Base-by-base conservation (phyloP, 805 yeast genomes). In the Metschnikowia gelsemii region DNA sequence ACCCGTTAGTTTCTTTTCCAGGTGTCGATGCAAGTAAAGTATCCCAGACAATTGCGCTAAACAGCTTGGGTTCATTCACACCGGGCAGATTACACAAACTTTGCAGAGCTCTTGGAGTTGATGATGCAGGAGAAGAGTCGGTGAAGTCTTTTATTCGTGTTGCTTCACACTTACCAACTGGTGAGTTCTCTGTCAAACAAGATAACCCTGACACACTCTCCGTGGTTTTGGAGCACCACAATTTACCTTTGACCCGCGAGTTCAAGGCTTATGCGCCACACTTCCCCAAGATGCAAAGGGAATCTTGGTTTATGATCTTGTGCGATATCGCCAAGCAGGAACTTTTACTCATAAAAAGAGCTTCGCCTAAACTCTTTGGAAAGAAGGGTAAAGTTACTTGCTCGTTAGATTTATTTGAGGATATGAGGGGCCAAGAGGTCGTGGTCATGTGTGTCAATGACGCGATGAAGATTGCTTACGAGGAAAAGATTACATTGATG, bases 241-340 rank as follows among this genome's bases (percentile, higher is more conserved):
- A 76, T 40, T 52, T 47, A 18, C 72, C 79, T 3, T 56, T 66
- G 40, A 77, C 75, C 48, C 65, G 68, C 3, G 89, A 83, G 32
- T 85, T 80, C 67, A 78, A 77, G 49, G 76, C 87, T 38, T 79
- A 82, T 55, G 72, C 90, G 43, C 91, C 95, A 2, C 78, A 77
- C 52, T 93, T 87, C 66, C 95, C 96, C 32, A 91, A 93, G 62
- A 70, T 81, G 2, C 99, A 93, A 63, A 82, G 88, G 55, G 98
- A 93, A 59, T 80, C 95, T 0, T 93, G 99, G 98, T 87, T 91
- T 60, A 75, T 82, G 8, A 76, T 91, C 35, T 51, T 82, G 8
- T 66, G 76, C 46, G 79, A 80, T 47, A 63, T 64, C 20, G 62
- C 66, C 5, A 67, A 62, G 2, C 74, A 74, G 32, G 86, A 82